phyloP scores from a whole-genome alignment of 2,329 filamentous ascomycete genomes.

The Ilyonectria sp. region DNA sequence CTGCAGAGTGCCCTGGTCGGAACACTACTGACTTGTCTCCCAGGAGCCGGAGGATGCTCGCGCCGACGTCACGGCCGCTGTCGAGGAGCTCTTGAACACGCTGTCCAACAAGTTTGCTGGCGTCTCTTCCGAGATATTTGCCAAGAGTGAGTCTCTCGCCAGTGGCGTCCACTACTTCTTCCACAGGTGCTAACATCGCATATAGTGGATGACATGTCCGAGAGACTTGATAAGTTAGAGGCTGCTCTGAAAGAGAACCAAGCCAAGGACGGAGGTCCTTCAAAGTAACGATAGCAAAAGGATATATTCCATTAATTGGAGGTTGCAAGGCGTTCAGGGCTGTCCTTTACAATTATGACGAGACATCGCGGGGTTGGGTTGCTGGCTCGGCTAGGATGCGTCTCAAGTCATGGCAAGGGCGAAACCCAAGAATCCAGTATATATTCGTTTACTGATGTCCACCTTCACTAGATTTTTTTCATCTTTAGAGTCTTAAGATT shows the following conservation, averaged over 20 bases:
- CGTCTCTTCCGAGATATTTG: slow-evolving; percentile 88
- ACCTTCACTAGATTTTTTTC: slow-evolving; percentile 27
- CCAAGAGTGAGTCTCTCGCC: slow-evolving; percentile 77
- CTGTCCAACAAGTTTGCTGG: slow-evolving; percentile 88
- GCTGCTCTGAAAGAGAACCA: slow-evolving; percentile 75
- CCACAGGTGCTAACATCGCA: slow-evolving; percentile 29
- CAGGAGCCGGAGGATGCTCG: slow-evolving; percentile 64
- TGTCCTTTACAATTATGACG: slow-evolving; percentile 33
- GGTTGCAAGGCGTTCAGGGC: slow-evolving; percentile 35
- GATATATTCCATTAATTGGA: background rate
- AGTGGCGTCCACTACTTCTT: background rate
- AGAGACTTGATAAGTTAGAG: slow-evolving; percentile 87
- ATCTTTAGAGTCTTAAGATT: slow-evolving; percentile 17
- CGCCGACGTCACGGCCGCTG: slow-evolving; percentile 80
- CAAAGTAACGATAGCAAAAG: slow-evolving; percentile 50
- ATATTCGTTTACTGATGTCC: slow-evolving; percentile 33
- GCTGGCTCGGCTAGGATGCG: slow-evolving; percentile 23
- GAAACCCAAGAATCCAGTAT: slow-evolving; percentile 40
- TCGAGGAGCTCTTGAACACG: slow-evolving; percentile 89
- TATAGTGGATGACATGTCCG: slow-evolving; percentile 94
- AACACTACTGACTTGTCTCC: slow-evolving; percentile 35
- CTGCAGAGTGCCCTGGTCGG: slow-evolving; percentile 12
- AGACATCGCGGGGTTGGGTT: slow-evolving; percentile 32
- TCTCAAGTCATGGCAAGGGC: slow-evolving; percentile 39
- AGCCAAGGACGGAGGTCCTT: slow-evolving; percentile 57